Evolutionary conservation across 345 rosid species (phyloP).

Genomic region (Orychophragmus violaceus): DNA sequence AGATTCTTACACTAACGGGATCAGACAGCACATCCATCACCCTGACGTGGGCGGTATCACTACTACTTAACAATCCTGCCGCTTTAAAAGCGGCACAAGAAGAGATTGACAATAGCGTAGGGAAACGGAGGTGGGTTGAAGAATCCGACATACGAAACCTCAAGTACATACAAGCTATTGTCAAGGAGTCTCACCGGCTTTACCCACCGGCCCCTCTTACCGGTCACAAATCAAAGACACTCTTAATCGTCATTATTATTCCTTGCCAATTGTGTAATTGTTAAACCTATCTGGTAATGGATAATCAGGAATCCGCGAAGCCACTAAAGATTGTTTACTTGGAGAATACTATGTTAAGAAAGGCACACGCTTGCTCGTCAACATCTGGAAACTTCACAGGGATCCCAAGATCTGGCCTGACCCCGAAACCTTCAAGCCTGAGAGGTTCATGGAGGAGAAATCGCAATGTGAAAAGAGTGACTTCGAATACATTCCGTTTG

Average conservation of each 20-base stretch:
- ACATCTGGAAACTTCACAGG: slow-evolving; percentile 57
- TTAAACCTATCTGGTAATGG: background rate
- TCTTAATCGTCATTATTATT: background rate
- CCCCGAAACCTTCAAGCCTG: slow-evolving; percentile 38
- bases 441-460: slow-evolving; percentile 39
- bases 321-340: slow-evolving; percentile 41
- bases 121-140: slow-evolving; percentile 40
- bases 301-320: slow-evolving; percentile 37
- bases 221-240: slow-evolving; percentile 2
- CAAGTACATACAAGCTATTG: slow-evolving; percentile 44
- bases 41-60: slow-evolving; percentile 43
- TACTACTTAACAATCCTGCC: slow-evolving; percentile 39
- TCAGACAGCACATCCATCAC: slow-evolving; percentile 47
- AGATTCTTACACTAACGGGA: slow-evolving; percentile 45
- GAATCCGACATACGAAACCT: slow-evolving; percentile 51
- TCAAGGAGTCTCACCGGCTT: slow-evolving; percentile 54
- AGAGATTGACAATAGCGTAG: slow-evolving; percentile 47
- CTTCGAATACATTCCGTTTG: slow-evolving; percentile 41
- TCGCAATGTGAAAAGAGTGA: slow-evolving; percentile 10
- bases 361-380: slow-evolving; percentile 45
- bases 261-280: background rate
- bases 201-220: slow-evolving; percentile 52
- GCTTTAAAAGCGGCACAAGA: slow-evolving; percentile 39
- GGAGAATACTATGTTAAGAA: slow-evolving; percentile 39
- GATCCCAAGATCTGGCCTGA: slow-evolving; percentile 47